Evolutionary conservation across 2,329 filamentous ascomycete genomes (phyloP), one percentile per base, ranked within the genome.

Genomic region (Colletotrichum eremochloae): DNA sequence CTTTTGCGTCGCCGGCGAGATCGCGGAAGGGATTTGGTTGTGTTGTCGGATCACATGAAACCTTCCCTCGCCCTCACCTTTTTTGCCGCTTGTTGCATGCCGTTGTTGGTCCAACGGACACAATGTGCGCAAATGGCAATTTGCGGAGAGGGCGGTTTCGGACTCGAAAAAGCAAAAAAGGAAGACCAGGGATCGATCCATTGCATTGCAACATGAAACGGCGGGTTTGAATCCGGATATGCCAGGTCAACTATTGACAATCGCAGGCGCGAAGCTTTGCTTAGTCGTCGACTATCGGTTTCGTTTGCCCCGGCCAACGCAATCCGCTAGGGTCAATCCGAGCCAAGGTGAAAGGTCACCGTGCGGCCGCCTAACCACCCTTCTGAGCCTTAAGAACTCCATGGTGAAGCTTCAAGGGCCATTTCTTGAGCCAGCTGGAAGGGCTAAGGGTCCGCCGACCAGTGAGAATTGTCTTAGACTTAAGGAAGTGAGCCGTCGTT

Each of bases 21-120:
- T 52, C 12, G 48, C 24, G 38, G 29, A 53, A 44, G 38, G 24
- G 5, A 58, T 46, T 42, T 63, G 48, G 36, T 55, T 70, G 31
- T 62, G 46, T 60, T 38, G 50, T 50, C 44, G 57, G 40, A 71
- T 69, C 69, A 72, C 69, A 64, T 69, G 69, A 50, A 61, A 56
- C 40, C n/a, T n/a, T 40, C 14, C 12, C 15, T 18, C 11, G 40
- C 36, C n/a, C 24, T 58, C 44, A 8, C 52, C 48, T 40, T n/a
- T 18, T 20, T n/a, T 44, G 58, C 44, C 58, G 36, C 24, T 7
- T 36, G 58, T 38, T 63, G 36, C 53, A 56, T 31, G 12, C 33
- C 42, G 29, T 55, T 60, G 69, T 24, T 31, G 36, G 66, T 31
- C 14, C 60, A 55, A 72, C 53, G 20, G 55, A 24, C 24, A 60